These are phyloP conservation scores for Russula sp. DNA, from an alignment of 768 basidiomycete genomes.

Conservation along the genomic window DNA sequence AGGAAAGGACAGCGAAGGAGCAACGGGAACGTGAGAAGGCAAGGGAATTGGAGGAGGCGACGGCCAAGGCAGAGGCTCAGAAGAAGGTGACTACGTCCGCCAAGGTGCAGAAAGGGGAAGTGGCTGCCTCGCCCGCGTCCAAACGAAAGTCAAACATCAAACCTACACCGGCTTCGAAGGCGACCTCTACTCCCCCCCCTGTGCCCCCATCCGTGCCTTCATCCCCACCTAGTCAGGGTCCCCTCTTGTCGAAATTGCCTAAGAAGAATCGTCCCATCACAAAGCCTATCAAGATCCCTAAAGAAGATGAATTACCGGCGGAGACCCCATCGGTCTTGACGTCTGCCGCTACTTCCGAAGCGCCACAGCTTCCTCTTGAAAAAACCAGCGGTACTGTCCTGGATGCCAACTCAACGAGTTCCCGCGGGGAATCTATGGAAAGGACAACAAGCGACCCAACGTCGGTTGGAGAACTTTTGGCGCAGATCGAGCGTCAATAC, in stretches of 20 bases:
- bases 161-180: conserved; percentile 22
- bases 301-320: conserved; percentile 45
- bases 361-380: conserved; percentile 34
- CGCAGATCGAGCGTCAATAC: conserved; percentile 56
- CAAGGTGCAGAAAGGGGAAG: conserved; percentile 20
- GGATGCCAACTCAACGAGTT: conserved; percentile 49
- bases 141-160: conserved; percentile 28
- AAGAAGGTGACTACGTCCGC: conserved; percentile 8
- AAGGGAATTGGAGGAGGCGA: conserved; percentile 30
- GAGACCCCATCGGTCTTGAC: conserved; percentile 41
- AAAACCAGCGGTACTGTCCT: conserved; percentile 30
- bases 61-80: conserved; percentile 13
- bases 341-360: conserved; percentile 46
- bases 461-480: conserved; percentile 58
- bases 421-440: conserved; percentile 58
- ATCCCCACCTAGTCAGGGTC: conserved; percentile 50
- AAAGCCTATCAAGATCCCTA: conserved; percentile 53
- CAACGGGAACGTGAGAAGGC: conserved; percentile 25
- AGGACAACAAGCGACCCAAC: conserved; percentile 40
- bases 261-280: conserved; percentile 71
- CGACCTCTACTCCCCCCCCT: conserved; percentile 24
- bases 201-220: conserved; percentile 21
- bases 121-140: conserved; percentile 8
- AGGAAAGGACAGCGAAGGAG: conserved; percentile 29
- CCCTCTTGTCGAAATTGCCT: conserved; percentile 74